A percentile compares a stretch with the other conserved stretches of the same genome.
These are phyloP conservation scores for Eimeria brunetti DNA, from an alignment of 169 alveolate species.

Conservation along the genomic window DNA sequence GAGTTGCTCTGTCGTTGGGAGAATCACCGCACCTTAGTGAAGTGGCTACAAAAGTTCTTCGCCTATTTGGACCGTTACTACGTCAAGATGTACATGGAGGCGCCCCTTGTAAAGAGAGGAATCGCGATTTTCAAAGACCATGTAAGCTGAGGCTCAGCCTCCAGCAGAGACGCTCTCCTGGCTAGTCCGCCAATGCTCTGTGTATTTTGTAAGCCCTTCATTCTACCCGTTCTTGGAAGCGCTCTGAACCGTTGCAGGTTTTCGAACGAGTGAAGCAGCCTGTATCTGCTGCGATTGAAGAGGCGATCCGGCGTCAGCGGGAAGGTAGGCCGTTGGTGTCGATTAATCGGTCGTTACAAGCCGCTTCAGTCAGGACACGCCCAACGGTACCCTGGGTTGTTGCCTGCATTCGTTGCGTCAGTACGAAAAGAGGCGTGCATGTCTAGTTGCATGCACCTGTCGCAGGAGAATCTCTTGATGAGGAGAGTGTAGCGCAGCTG, in stretches of 20 bases:
- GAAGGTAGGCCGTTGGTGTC: slow-evolving; percentile 50
- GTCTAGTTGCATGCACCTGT: not conserved
- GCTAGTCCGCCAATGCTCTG: not conserved
- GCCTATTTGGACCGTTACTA: slow-evolving; percentile 86
- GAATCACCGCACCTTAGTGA: slow-evolving; percentile 86
- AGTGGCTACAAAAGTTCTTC: slow-evolving; percentile 90
- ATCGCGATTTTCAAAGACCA: slow-evolving; percentile 84
- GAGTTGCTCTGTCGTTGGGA: slow-evolving; percentile 87
- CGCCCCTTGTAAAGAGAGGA: slow-evolving; percentile 83
- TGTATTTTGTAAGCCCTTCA: not conserved
- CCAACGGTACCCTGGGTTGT: not conserved
- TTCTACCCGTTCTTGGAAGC: not conserved
- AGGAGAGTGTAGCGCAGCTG: slow-evolving; percentile 65
- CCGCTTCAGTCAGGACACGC: not conserved
- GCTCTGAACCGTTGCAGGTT: slow-evolving; percentile 50
- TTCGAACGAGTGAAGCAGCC: slow-evolving; percentile 75
- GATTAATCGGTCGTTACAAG: slow-evolving; percentile 1
- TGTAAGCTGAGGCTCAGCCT: slow-evolving; percentile 41
- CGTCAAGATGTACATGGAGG: slow-evolving; percentile 84
- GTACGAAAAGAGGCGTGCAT: not conserved
- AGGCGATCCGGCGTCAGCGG: slow-evolving; percentile 80
- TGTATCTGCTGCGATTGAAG: slow-evolving; percentile 68
- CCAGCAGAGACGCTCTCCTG: not conserved
- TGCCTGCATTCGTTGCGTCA: not conserved
- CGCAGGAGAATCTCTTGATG: slow-evolving; percentile 72